Evolutionary conservation across 805 yeast species (phyloP).

Genomic region (Monosporozyma servazzii): DNA sequence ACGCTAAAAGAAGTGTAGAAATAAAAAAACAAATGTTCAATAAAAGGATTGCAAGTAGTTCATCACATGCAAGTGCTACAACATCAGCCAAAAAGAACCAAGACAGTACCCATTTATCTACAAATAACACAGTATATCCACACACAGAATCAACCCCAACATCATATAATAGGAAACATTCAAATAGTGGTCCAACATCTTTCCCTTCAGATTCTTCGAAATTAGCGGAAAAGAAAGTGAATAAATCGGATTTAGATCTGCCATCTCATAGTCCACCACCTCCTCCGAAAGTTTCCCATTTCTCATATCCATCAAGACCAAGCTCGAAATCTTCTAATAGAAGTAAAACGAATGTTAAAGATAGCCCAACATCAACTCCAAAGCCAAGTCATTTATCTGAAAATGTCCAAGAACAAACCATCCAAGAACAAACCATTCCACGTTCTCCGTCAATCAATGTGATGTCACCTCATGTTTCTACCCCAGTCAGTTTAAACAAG

Average conservation of each 20-base stretch:
- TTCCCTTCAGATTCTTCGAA: not conserved
- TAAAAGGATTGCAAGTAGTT: conserved; percentile 8
- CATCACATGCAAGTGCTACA: not conserved
- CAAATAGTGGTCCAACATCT: conserved; percentile 1
- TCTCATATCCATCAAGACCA: not conserved
- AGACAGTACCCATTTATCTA: not conserved
- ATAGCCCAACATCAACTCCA: not conserved
- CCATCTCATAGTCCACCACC: not conserved
- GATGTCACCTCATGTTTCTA: not conserved
- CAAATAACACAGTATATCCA: not conserved
- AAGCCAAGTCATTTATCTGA: not conserved
- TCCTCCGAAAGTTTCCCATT: not conserved
- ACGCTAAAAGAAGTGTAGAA: conserved; percentile 19
- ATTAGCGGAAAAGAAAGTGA: not conserved
- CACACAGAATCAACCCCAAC: conserved; percentile 5
- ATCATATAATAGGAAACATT: not conserved
- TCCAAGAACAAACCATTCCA: not conserved
- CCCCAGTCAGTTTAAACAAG: conserved; percentile 29
- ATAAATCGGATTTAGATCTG: not conserved
- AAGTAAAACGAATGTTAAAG: not conserved
- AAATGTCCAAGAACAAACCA: conserved; percentile 1
- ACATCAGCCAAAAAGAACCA: not conserved
- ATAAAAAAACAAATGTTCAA: conserved; percentile 12
- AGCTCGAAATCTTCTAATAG: not conserved
- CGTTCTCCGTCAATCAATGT: conserved; percentile 14